Evolutionary conservation across 2,329 filamentous ascomycete species (phyloP), one percentile per base, ranked within the genome.

Genomic region (Tympanopsis confertula): DNA sequence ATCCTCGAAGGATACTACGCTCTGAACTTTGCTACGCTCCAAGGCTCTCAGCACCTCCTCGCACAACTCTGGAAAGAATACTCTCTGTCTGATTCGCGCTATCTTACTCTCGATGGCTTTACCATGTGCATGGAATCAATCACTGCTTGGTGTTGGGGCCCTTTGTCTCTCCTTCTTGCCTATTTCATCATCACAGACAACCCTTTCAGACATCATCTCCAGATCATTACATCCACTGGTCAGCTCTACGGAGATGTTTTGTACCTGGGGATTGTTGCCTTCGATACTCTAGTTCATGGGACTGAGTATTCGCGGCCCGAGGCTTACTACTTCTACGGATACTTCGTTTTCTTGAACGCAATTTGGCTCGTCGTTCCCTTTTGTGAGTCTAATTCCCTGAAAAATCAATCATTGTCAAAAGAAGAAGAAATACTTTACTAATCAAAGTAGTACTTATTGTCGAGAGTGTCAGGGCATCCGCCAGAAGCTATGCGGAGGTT

Each of bases 21-120:
- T 10, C 50, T 58, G 45, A 63, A 70, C 51, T 58, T 58, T 32
- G 42, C 50, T 37, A 42, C 51, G 41, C 62, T 74, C 47, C 59
- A 58, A 20, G 47, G 55, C 24, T 51, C 50, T 24, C 50, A 50
- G 19, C 54, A 64, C 45, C 45, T 71, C 24, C 66, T 74, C 35
- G 69, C 62, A 19, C 67, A 74, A 50, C 55, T 71, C 1, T 74
- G 71, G 70, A 74, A 73, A 47, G 70, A 74, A 45, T 74, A 74
- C 53, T 62, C 71, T 3, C 59, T 72, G 22, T 69, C 67, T 5
- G 71, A 74, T 50, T 72, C 68, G 3, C 65, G 71, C 44, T 74
- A 74, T 49, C 55, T 74, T 32, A 69, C 63, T 1, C 59, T 56
- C 13, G 67, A 74, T 47, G 49, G 65, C 15, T 73, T 74, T 44